Evolutionary conservation across 2,329 filamentous ascomycete genomes (phyloP), one percentile per base, ranked within the genome.

Genomic region (Colletotrichum truncatum): DNA sequence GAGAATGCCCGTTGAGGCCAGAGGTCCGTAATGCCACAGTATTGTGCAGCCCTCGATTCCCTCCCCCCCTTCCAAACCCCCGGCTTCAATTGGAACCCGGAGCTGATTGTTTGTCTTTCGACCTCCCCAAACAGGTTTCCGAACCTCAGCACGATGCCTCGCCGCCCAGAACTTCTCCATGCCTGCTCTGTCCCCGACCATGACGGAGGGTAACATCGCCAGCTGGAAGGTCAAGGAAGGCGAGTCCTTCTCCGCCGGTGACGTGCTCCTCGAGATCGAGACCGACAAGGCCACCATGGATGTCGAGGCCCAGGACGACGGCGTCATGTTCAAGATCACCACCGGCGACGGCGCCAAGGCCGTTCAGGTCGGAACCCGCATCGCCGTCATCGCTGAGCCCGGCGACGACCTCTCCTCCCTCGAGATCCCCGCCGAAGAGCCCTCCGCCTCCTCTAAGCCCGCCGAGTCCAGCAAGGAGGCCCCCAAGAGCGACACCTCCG

Each of bases 261-360:
- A 97, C 77, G 93, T 97, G 30, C 85, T 97, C 54, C 88, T 97
- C 65, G 93, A 97, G 80, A 96, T 97, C 76, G 93, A 97, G 82
- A 97, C 93, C 64, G 93, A 97, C 80, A 97, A 97, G 85, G 93
- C 93, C 60, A 93, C 93, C 61, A 97, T 97, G 93, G 94, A 97
- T 72, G 93, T 97, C 25, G 94, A 97, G 83, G 93, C 93, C 39
- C 93, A 96, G 81, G 93, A 97, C 45, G 93, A 97, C 75, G 93
- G 94, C 41, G 84, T 95, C 71, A 81, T 97, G 78, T 89, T 94
- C 75, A 97, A 96, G 84, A 95, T 97, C 72, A 87, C 89, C 74
- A 83, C 89, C 75, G 82, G 82, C 43, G 91, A 94, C 74, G 93
- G 93, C 57, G 86, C 85, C 77, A 96, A 97, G 82, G 84, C 83